A percentile compares a stretch with the other conserved stretches of the same genome.
Conservation (phyloP, 2,329 filamentous ascomycete genomes). For the Fusarium zealandicum region DNA sequence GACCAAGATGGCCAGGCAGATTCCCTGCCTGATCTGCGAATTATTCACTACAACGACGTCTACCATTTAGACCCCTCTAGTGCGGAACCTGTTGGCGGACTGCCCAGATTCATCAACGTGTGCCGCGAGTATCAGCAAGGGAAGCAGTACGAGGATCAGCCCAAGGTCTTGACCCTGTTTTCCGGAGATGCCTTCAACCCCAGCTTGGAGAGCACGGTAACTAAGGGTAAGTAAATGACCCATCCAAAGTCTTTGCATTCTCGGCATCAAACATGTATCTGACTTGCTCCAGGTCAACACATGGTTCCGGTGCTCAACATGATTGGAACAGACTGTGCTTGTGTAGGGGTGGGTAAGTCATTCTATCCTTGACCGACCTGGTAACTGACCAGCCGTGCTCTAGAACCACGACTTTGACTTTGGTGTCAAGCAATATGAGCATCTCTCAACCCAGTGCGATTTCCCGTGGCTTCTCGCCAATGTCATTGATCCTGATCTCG, state of each 20-base stretch:
- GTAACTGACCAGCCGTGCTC: constrained; percentile 11
- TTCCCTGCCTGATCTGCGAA: constrained; percentile 70
- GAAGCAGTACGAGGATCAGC: constrained; percentile 66
- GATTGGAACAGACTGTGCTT: constrained; percentile 80
- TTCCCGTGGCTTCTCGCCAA: constrained; percentile 94
- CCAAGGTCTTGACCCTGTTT: constrained; percentile 78
- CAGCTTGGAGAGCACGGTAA: constrained; percentile 85
- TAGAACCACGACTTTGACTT: constrained; percentile 95
- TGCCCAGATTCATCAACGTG: constrained; percentile 80
- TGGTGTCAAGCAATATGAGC: constrained; percentile 79
- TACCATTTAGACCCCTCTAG: constrained; percentile 83
- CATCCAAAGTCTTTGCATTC: neutral
- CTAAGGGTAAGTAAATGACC: constrained; percentile 67
- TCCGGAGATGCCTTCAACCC: constrained; percentile 95
- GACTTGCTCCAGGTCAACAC: constrained; percentile 64
- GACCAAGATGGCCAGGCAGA: constrained; percentile 22
- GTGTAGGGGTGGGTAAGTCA: constrained; percentile 71
- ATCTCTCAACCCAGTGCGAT: constrained; percentile 75
- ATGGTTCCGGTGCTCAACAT: constrained; percentile 88
- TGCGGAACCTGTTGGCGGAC: constrained; percentile 82
- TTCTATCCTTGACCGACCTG: constrained; percentile 22
- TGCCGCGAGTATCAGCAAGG: constrained; percentile 76
- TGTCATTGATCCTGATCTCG: constrained; percentile 82
- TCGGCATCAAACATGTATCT: neutral
- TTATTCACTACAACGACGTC: constrained; percentile 93